A percentile compares a stretch with the other conserved stretches of the same genome.
phyloP scores from a whole-genome alignment of 495 filamentous ascomycete genomes.

The Talaromyces ruber region DNA sequence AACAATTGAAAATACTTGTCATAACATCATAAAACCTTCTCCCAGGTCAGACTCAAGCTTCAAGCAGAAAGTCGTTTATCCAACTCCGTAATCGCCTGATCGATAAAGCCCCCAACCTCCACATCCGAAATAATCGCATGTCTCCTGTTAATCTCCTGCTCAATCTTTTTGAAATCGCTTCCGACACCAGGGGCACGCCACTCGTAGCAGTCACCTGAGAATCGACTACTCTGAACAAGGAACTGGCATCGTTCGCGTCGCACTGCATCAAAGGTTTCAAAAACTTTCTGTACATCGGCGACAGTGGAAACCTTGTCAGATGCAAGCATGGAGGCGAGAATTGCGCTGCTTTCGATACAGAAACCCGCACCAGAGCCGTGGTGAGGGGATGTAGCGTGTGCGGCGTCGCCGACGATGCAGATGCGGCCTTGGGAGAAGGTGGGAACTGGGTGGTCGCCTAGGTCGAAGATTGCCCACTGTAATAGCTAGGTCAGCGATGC shows the following conservation, averaged over 20 bases:
- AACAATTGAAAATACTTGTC: too few species aligned
- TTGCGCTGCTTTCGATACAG: conserved; percentile 47
- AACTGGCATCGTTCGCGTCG: conserved; percentile 22
- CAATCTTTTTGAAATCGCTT: conserved; percentile 15
- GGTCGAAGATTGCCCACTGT: conserved; percentile 53
- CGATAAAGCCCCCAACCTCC: conserved; percentile 13
- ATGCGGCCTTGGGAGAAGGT: conserved; percentile 30
- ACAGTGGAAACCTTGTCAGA: conserved; percentile 10
- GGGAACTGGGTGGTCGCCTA: conserved; percentile 31
- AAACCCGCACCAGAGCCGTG: conserved; percentile 50
- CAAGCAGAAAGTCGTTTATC: not conserved
- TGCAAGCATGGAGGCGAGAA: conserved; percentile 30
- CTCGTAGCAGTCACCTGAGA: conserved; percentile 21
- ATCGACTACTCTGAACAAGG: conserved; percentile 25
- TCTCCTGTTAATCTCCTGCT: conserved; percentile 17
- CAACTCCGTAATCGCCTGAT: conserved; percentile 3
- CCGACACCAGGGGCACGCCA: conserved; percentile 15
- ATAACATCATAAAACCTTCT: not conserved
- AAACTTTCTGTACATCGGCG: conserved; percentile 11
- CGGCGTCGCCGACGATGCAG: conserved; percentile 42
- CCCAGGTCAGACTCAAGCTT: not conserved
- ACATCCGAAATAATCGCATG: conserved; percentile 14
- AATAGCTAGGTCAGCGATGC: not conserved
- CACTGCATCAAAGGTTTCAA: conserved; percentile 13
- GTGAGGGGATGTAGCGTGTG: conserved; percentile 37